Percentiles rank a stretch among this genome's conserved stretches.
Conservation (phyloP, 2,329 filamentous ascomycete species). For the Aspergillus sp. region DNA sequence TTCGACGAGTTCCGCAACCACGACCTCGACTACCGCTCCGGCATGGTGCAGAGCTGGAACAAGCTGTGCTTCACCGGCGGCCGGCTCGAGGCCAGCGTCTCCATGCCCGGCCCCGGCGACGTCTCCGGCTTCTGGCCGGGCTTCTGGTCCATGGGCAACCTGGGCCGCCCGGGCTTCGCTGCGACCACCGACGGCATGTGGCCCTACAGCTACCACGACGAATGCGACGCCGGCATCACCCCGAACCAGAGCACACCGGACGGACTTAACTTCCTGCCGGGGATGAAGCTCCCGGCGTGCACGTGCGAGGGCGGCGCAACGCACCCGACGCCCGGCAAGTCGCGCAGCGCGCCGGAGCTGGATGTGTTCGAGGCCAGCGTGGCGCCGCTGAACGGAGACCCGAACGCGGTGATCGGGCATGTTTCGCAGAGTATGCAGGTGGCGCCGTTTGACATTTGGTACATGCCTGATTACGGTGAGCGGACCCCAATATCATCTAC, state of each 20-base stretch:
- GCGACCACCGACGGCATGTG: slow-evolving; percentile 63
- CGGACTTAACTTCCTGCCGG: slow-evolving; percentile 57
- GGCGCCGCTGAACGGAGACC: slow-evolving; percentile 39
- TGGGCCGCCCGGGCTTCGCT: slow-evolving; percentile 59
- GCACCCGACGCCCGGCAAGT: slow-evolving; percentile 56
- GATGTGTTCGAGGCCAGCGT: slow-evolving; percentile 63
- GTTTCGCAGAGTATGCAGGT: slow-evolving; percentile 60
- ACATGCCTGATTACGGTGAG: slow-evolving; percentile 51
- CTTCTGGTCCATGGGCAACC: slow-evolving; percentile 67
- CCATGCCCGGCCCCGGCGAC: slow-evolving; percentile 57
- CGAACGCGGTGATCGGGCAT: slow-evolving; percentile 45
- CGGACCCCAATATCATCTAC: neutral
- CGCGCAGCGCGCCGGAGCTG: slow-evolving; percentile 60
- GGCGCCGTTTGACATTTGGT: slow-evolving; percentile 62
- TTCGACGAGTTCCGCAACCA: slow-evolving; percentile 60
- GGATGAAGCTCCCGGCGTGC: slow-evolving; percentile 61
- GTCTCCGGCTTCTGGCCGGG: slow-evolving; percentile 64
- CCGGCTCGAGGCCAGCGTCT: slow-evolving; percentile 60
- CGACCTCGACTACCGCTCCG: slow-evolving; percentile 56
- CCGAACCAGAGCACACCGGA: slow-evolving; percentile 60
- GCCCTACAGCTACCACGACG: slow-evolving; percentile 63
- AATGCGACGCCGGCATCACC: slow-evolving; percentile 62
- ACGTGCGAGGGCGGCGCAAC: slow-evolving; percentile 55
- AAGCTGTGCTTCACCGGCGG: slow-evolving; percentile 64
- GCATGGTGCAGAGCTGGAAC: slow-evolving; percentile 69